Evolutionary conservation across 2,329 filamentous ascomycete species (phyloP), one percentile per base, ranked within the genome.

Genomic region (Phialocephala subalpina): DNA sequence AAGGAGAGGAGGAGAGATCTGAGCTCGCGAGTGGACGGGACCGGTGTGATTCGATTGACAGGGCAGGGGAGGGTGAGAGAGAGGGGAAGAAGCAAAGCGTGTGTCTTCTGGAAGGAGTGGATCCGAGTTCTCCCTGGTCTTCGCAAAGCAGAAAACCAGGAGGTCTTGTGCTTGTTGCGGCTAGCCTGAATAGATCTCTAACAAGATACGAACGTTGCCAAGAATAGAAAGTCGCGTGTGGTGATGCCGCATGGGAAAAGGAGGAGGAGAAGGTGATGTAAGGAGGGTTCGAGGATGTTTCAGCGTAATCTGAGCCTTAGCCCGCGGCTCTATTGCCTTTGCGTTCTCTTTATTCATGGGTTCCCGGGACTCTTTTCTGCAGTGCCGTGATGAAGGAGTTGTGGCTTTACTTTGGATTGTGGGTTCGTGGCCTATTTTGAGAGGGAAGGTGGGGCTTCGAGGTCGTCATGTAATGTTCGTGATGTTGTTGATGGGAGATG

Each of bases 221-320:
- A 40, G 55, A 57, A 57, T 57, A 57, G 55, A 16, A 12, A 7
- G 22, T 12, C 33, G 29, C 18, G 29, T 11, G 55, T 20, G 55
- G 8, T 33, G 33, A 25, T 47, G 36, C 16, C 36, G 36, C 40
- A 45, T 60, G 35, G 52, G 40, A 58, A 45, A 64, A 57, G 62
- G 52, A 52, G 57, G 60, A 56, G 22, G 25, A 25, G n/a, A 20
- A 53, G 22, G 49, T 35, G 62, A 56, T 60, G 62, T 64, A 63
- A 58, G 47, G 20, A 22, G 18, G 14, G 8, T 14, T 12, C 14
- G 62, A 57, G 47, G 47, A 45, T 56, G 62, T 64, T 64, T 64
- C 62, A 64, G 57, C 42, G 35, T 35, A 57, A 64, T 63, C 36
- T 63, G 29, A 38, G 40, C 42, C 36, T 58, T 42, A 52, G 42